Base-by-base conservation (phyloP, 1,139 yeast genomes). In the Zhuliangozyma parablackwelliae region DNA sequence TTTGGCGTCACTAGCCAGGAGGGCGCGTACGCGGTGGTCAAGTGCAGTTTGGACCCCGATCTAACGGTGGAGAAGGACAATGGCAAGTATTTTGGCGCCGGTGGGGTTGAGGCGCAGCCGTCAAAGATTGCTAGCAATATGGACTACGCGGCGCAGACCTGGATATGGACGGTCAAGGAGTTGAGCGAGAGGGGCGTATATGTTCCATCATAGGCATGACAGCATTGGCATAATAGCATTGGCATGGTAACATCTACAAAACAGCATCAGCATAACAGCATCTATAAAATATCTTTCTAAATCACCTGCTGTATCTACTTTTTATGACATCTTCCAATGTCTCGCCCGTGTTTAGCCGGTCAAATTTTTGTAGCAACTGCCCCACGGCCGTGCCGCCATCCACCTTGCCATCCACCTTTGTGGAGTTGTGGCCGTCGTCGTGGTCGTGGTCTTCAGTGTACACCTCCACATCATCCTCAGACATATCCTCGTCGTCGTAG, bases 101-200 rank as follows among this genome's bases (percentile, higher is more conserved):
- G 74, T 31, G 92, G 89, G 1, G 59, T 59, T 5, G 75, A 73
- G 44, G 55, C 74, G 1, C 56, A 57, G 16, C 81, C 90, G 3
- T 78, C 88, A 29, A 54, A 59, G 23, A 67, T 82, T 4, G 88
- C 92, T 1, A 58, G 63, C 23, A 75, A 81, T 51, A 60, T 74
- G 59, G 79, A 76, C 41, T 76, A 73, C 49, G 86, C 87, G 1
- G 81, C 83, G 8, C 63, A 79, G 35, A 80, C 87, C 12, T 87
- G 95, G 92, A 77, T 79, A n/a, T 86, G 95, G 95, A 82, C 95
- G 0, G 72, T 79, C 6, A 72, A 69, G 35, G 75, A 82, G 51
- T 59, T 87, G 41, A 68, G 74, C 41, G 70, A 74, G 43, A 63
- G 86, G 37, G 58, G 65, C 28, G 62, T 35, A 21, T 13, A 10